Conservation (phyloP, 1,139 yeast genomes). For the Lipomyces yarrowii region DNA sequence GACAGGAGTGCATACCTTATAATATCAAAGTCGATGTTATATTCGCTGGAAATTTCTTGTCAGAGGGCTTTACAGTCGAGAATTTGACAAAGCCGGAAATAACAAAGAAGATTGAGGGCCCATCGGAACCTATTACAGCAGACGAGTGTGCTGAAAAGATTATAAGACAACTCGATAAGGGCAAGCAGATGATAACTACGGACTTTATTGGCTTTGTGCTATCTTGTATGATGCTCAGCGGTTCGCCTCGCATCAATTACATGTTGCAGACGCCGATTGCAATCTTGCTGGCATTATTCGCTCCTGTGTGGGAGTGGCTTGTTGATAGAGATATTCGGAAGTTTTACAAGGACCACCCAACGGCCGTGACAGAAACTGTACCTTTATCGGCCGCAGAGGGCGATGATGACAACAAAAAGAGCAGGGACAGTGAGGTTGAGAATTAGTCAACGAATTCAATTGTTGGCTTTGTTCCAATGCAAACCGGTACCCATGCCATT, state of each 20-base stretch:
- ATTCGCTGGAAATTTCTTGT: constrained; percentile 85
- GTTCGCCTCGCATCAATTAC: constrained; percentile 23
- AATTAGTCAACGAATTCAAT: background rate
- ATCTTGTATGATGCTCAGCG: constrained; percentile 19
- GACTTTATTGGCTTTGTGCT: constrained; percentile 64
- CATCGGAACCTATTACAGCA: constrained; percentile 70
- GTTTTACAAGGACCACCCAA: constrained; percentile 44
- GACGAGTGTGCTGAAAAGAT: constrained; percentile 67
- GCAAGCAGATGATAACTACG: constrained; percentile 76
- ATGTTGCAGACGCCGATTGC: constrained; percentile 43
- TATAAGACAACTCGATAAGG: constrained; percentile 58
- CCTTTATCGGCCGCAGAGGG: background rate
- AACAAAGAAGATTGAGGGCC: constrained; percentile 81
- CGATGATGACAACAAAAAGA: background rate
- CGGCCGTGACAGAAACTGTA: background rate
- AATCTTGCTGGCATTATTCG: constrained; percentile 57
- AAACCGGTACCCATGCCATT: background rate
- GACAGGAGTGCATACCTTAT: constrained; percentile 78
- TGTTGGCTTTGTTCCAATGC: background rate
- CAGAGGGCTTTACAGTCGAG: constrained; percentile 86
- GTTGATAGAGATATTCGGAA: constrained; percentile 58
- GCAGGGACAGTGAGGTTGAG: background rate
- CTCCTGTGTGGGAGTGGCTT: constrained; percentile 62
- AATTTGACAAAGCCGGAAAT: constrained; percentile 83
- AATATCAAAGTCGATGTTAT: constrained; percentile 58